Evolutionary conservation across 192 early-diverging fungal genomes (phyloP).

Genomic region (Spizellomyces sp.): DNA sequence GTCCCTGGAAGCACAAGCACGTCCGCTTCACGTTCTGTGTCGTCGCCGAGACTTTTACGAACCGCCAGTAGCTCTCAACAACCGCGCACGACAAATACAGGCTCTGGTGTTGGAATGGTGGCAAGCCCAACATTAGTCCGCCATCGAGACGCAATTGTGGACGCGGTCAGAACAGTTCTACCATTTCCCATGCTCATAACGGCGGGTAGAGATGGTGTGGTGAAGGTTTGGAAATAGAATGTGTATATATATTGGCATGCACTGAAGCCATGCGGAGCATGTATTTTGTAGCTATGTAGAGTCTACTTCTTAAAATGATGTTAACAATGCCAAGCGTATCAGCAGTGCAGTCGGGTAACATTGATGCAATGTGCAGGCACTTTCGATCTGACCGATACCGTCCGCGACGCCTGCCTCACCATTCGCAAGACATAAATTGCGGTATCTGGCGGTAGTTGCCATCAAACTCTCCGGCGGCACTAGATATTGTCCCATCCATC

Average conservation of each 20-base stretch:
- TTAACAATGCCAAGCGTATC: too few relatives aligned
- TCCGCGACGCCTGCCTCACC: too few relatives aligned
- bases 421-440: too few relatives aligned
- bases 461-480: not conserved
- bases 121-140: slow-evolving; percentile 41
- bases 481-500: slow-evolving; percentile 7
- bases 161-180: slow-evolving; percentile 64
- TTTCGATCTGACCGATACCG: too few relatives aligned
- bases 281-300: too few relatives aligned
- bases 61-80: not conserved
- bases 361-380: too few relatives aligned
- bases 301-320: too few relatives aligned
- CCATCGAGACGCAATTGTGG: slow-evolving; percentile 77
- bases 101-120: slow-evolving; percentile 5
- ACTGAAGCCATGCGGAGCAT: too few relatives aligned
- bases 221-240: slow-evolving; percentile 53
- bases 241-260: too few relatives aligned
- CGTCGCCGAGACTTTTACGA: slow-evolving; percentile 6
- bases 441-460: too few relatives aligned
- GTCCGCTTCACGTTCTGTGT: not conserved
- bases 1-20: not conserved
- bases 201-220: slow-evolving; percentile 75
- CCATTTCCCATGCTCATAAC: slow-evolving; percentile 79
- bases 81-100: not conserved
- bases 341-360: too few relatives aligned